phyloP scores from a whole-genome alignment of 345 rosid species.

The Citrus maxima region DNA sequence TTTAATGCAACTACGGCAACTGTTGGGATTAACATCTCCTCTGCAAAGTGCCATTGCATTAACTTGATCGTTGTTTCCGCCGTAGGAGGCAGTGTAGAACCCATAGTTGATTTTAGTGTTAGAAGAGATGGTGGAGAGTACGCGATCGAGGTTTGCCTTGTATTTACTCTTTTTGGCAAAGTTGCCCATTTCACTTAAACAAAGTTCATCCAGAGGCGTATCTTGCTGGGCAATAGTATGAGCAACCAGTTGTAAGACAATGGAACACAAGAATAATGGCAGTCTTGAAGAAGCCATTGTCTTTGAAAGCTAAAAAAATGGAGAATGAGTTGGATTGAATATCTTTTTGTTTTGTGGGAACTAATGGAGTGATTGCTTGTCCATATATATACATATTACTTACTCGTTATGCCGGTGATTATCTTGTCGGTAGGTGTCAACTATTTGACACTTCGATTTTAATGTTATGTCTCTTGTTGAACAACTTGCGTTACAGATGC shows the following conservation, averaged over 20 bases:
- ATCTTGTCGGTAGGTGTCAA: neutral
- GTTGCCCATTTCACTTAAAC: neutral
- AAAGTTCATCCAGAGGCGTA: neutral
- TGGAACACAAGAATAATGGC: neutral
- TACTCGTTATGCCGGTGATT: neutral
- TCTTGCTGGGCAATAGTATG: neutral
- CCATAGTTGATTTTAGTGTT: slow-evolving; percentile 9
- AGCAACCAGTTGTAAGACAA: neutral
- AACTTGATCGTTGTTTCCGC: neutral
- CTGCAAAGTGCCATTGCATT: slow-evolving; percentile 24
- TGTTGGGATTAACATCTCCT: slow-evolving; percentile 17
- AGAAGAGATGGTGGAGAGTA: slow-evolving; percentile 18
- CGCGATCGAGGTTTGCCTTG: slow-evolving; percentile 19
- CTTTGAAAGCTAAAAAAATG: neutral
- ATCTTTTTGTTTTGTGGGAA: neutral
- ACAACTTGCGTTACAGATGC: neutral
- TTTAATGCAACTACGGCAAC: slow-evolving; percentile 19
- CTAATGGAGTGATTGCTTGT: neutral
- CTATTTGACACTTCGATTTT: neutral
- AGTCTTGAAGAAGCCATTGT: neutral
- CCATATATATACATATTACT: neutral
- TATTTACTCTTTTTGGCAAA: slow-evolving; percentile 17
- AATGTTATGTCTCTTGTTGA: neutral
- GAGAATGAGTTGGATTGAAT: neutral
- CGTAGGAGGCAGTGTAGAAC: slow-evolving; percentile 26